Percentiles rank a stretch among this genome's conserved stretches.
Conservation (phyloP, 148 eudicot species). For the Vaccinium corymbosum region DNA sequence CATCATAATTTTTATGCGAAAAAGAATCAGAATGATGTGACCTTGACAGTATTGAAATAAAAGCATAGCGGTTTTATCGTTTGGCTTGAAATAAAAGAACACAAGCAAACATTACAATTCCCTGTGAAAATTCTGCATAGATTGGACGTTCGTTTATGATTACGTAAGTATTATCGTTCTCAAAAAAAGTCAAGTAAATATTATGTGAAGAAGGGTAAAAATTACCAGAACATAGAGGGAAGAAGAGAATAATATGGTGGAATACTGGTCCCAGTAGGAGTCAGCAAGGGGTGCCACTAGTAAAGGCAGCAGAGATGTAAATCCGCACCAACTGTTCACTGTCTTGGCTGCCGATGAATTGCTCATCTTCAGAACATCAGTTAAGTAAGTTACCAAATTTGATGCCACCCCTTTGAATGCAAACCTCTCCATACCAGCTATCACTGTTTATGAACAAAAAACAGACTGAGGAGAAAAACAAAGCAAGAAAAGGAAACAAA, state of each 20-base stretch:
- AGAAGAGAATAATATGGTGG: slow-evolving; percentile 61
- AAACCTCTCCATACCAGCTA: slow-evolving; percentile 91
- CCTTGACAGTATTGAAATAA: not conserved
- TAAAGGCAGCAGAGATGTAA: slow-evolving; percentile 79
- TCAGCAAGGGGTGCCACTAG: slow-evolving; percentile 76
- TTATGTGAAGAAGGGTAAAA: slow-evolving; percentile 12
- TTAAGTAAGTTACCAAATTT: slow-evolving; percentile 79
- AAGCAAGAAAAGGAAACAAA: not conserved
- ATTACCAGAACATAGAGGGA: slow-evolving; percentile 60
- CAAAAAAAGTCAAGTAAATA: not conserved
- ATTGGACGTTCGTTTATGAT: not conserved
- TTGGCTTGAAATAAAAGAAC: not conserved
- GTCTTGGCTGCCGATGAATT: slow-evolving; percentile 82
- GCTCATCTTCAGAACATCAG: slow-evolving; percentile 69
- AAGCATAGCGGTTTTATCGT: not conserved
- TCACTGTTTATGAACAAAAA: slow-evolving; percentile 29
- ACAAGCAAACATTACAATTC: not conserved
- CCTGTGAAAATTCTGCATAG: not conserved
- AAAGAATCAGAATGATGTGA: not conserved
- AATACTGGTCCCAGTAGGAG: slow-evolving; percentile 63
- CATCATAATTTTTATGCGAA: not conserved
- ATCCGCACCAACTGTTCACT: slow-evolving; percentile 81
- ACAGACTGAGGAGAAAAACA: not conserved
- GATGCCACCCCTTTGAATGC: slow-evolving; percentile 99
- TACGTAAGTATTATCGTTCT: no score